Base-by-base conservation (phyloP, 345 rosid species). In the Eucalyptus fibrosa region DNA sequence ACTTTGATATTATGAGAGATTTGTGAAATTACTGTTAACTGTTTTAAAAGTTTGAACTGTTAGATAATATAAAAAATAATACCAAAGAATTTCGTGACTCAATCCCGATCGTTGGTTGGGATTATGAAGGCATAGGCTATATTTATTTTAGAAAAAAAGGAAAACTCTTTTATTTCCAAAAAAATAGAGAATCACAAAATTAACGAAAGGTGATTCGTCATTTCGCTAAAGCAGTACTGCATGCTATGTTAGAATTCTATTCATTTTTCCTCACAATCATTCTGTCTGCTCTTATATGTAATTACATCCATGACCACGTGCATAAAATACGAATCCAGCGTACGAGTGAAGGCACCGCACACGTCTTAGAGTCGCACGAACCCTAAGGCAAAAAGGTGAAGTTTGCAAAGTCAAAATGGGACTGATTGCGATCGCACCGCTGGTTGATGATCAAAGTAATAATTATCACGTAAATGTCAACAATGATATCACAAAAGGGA, bases 1-100 rank as follows among this genome's bases (percentile, higher is more conserved):
- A 24, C 7, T 9, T 0, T 9, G 13, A 56, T 56, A 56, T 23
- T 3, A 56, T 2, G 30, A 9, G 30, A 10, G 30, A 56, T 24
- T 24, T 23, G 1, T 24, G 7, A 1, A 1, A 56, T 10, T 24
- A 55, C 13, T 56, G 0, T 56, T 0, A 56, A 56, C 0, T 23
- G 0, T 56, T 56, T 24, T 24, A 56, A 56, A 10, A 9, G 0
- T 24, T 56, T 56, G 13, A 56, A 56, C 0, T 24, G 11, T n/a
- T 65, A 65, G 14, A 65, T n/a, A 7, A 62, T 28, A 28, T 62
- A 14, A 28, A 62, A 30, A 62, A 28, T 28, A 62, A 62, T 28
- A 62, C 0, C 0, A 12, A 28, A 0, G 37, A 65, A 65, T n/a
- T 65, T n/a, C 12, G 0, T 16, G 77, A 17, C 21, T 65, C 11